phyloP scores from a whole-genome alignment of 2,329 filamentous ascomycete genomes.

The Colletotrichum siamense region DNA sequence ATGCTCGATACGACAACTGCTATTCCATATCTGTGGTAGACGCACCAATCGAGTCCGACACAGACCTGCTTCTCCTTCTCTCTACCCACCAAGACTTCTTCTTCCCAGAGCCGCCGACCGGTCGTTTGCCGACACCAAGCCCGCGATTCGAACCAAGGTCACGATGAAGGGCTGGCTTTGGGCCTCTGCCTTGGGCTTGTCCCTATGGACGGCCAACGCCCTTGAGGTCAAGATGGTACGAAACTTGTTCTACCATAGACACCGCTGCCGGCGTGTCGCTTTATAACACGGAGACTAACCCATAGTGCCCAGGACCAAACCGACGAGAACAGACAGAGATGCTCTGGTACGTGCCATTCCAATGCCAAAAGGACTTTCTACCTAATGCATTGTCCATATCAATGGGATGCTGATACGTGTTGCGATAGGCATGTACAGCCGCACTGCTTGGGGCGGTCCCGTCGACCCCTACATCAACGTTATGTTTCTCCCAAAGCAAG shows the following conservation, averaged over 20 bases:
- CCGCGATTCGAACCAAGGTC: background rate
- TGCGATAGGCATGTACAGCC: conserved; percentile 84
- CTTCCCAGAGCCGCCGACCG: background rate
- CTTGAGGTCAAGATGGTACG: conserved; percentile 65
- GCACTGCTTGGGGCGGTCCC: conserved; percentile 84
- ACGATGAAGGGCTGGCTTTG: conserved; percentile 62
- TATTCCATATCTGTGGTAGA: background rate
- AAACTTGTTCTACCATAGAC: background rate
- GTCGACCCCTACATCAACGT: conserved; percentile 89
- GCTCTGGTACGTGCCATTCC: conserved; percentile 54
- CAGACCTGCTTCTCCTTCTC: background rate
- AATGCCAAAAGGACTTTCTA: too few species aligned
- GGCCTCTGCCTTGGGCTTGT: conserved; percentile 58
- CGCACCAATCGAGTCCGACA: background rate
- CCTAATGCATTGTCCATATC: background rate
- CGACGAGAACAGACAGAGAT: conserved; percentile 80
- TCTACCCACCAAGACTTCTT: background rate
- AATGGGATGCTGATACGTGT: background rate
- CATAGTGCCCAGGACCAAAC: conserved; percentile 69
- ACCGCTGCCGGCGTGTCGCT: background rate
- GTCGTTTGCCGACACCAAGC: background rate
- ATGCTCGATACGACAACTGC: conserved; percentile 1
- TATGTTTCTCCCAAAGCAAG: conserved; percentile 72
- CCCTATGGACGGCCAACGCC: conserved; percentile 57
- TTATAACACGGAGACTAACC: conserved; percentile 12